phyloP scores from a whole-genome alignment of 2,329 filamentous ascomycete genomes.

The Aspergillus tamarii region DNA sequence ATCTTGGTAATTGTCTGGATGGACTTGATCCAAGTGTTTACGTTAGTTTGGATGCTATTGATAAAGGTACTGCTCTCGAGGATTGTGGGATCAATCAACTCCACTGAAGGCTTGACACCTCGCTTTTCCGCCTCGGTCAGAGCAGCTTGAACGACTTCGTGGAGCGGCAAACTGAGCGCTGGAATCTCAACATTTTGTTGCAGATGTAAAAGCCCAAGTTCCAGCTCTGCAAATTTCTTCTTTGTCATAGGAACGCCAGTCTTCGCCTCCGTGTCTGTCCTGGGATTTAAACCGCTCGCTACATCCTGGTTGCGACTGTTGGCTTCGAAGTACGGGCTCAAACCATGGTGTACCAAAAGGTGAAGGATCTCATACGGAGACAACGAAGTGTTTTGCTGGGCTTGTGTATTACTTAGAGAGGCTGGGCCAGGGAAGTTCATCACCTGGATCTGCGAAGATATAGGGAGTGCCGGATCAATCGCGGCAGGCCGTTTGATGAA shows the following conservation, averaged over 20 bases:
- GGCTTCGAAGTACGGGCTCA: slow-evolving; percentile 96
- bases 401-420: slow-evolving; percentile 66
- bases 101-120: slow-evolving; percentile 71
- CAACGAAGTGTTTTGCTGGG: slow-evolving; percentile 71
- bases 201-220: slow-evolving; percentile 84
- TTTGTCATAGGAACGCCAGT: slow-evolving; percentile 96
- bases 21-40: slow-evolving; percentile 98
- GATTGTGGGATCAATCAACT: slow-evolving; percentile 74
- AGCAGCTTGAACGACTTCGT: slow-evolving; percentile 83
- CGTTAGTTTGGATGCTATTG: slow-evolving; percentile 88
- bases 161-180: slow-evolving; percentile 82
- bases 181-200: slow-evolving; percentile 99
- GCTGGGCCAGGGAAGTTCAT: slow-evolving; percentile 87
- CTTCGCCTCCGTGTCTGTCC: slow-evolving; percentile 85
- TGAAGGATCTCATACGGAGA: slow-evolving; percentile 93
- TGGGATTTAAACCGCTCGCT: slow-evolving; percentile 66
- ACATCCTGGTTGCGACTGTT: slow-evolving; percentile 82
- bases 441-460: slow-evolving; percentile 87
- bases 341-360: slow-evolving; percentile 84
- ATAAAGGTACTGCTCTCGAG: slow-evolving; percentile 88
- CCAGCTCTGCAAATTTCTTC: slow-evolving; percentile 93
- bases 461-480: slow-evolving; percentile 79
- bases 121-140: slow-evolving; percentile 75
- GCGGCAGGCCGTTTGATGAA: slow-evolving; percentile 88
- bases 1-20: slow-evolving; percentile 96